A percentile compares a stretch with the other conserved stretches of the same genome.
Evolutionary conservation across 164 flowering plant genomes (phyloP).

Genomic region (Buxus sempervirens): DNA sequence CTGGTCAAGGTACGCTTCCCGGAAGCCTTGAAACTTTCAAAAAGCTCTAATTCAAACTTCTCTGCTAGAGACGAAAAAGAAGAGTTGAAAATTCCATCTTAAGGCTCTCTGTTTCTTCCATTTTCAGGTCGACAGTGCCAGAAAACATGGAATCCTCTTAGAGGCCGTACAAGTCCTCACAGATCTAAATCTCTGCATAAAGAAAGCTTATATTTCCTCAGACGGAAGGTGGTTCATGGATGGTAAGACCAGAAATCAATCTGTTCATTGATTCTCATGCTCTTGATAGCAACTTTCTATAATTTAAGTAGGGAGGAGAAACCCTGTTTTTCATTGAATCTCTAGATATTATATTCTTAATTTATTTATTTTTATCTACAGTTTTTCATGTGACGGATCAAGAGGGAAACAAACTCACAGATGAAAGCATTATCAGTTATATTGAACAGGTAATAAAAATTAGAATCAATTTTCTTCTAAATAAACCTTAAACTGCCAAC

Average conservation of each 20-base stretch:
- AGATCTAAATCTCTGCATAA: constrained; percentile 70
- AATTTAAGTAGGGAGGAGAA: not conserved
- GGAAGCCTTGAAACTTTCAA: not conserved
- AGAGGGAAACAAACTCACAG: constrained; percentile 75
- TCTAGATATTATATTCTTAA: not conserved
- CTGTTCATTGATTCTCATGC: not conserved
- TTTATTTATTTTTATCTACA: constrained; percentile 23
- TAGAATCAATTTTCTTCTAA: not conserved
- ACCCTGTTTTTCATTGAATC: not conserved
- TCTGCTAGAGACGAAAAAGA: not conserved
- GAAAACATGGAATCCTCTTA: constrained; percentile 56
- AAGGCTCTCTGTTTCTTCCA: not conserved
- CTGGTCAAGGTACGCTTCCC: constrained; percentile 67
- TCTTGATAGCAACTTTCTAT: constrained; percentile 2
- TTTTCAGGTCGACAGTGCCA: constrained; percentile 32
- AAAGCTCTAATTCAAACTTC: constrained; percentile 1
- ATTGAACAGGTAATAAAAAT: constrained; percentile 64
- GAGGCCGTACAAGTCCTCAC: constrained; percentile 84
- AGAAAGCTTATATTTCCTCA: constrained; percentile 86
- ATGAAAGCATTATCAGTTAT: constrained; percentile 65
- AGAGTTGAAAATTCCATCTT: not conserved
- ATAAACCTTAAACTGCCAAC: too few relatives aligned
- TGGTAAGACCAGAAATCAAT: constrained; percentile 39
- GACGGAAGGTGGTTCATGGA: constrained; percentile 99
- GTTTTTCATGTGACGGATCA: constrained; percentile 92